Evolutionary conservation across 768 basidiomycete species (phyloP).

Genomic region (Pilatotrama ljubarskyi): DNA sequence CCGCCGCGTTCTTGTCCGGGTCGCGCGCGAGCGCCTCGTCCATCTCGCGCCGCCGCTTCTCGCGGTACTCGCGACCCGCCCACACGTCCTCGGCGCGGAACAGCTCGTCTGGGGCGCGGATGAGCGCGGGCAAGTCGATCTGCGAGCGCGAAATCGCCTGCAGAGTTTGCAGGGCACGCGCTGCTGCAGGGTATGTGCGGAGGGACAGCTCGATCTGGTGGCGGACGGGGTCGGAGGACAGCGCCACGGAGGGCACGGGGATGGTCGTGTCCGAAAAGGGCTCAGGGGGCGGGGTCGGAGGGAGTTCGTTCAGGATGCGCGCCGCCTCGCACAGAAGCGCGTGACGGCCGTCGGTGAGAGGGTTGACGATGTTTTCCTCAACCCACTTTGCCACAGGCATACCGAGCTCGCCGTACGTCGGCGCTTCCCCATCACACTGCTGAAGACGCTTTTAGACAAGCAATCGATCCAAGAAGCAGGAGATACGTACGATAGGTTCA

Average conservation of each 20-base stretch:
- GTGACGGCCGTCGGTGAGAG: constrained; percentile 44
- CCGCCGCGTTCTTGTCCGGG: constrained; percentile 29
- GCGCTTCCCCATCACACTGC: constrained; percentile 16
- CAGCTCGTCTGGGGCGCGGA: constrained; percentile 43
- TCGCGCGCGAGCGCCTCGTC: constrained; percentile 36
- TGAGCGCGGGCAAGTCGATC: constrained; percentile 46
- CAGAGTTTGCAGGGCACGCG: constrained; percentile 22
- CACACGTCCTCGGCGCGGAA: constrained; percentile 39
- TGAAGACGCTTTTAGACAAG: background rate
- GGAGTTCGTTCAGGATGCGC: constrained; percentile 16
- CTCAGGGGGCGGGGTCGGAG: constrained; percentile 4
- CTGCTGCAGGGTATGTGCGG: constrained; percentile 22
- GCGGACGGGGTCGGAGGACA: constrained; percentile 13
- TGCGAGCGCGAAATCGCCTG: constrained; percentile 22
- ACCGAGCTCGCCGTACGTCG: constrained; percentile 27
- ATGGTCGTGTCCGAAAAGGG: background rate
- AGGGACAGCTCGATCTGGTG: constrained; percentile 23
- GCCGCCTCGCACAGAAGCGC: constrained; percentile 35
- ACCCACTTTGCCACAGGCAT: constrained; percentile 43
- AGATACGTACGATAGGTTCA: constrained; percentile 17
- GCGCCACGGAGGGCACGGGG: background rate
- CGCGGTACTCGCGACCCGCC: constrained; percentile 32
- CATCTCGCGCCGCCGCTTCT: constrained; percentile 34
- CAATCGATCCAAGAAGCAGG: background rate
- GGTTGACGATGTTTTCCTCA: constrained; percentile 41